Conservation (phyloP, 345 rosid genomes). For the Psidium guajava region DNA sequence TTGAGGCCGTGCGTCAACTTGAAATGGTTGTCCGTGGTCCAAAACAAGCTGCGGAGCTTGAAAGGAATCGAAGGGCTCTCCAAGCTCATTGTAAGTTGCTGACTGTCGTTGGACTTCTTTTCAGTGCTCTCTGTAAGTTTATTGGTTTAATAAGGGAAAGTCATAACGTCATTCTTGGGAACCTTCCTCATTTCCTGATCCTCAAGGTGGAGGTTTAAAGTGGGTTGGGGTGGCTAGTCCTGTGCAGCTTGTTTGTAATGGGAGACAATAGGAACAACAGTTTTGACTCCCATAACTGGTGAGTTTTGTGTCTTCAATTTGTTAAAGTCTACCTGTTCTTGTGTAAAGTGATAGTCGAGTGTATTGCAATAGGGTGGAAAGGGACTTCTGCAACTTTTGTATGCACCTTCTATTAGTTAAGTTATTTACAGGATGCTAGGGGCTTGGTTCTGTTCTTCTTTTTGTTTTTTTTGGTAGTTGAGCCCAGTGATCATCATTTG, state of each 20-base stretch:
- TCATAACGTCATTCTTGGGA: neutral
- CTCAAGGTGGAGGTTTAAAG: neutral
- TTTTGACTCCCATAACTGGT: slow-evolving; percentile 89
- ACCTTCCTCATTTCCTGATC: neutral
- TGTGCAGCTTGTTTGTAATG: slow-evolving; percentile 13
- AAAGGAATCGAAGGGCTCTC: slow-evolving; percentile 63
- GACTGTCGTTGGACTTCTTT: neutral
- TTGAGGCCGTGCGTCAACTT: slow-evolving; percentile 50
- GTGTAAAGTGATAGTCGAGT: neutral
- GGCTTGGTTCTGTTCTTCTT: neutral
- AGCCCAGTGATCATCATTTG: neutral
- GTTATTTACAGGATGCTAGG: neutral
- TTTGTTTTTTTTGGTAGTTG: neutral
- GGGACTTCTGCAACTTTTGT: neutral
- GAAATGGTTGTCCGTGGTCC: slow-evolving; percentile 86
- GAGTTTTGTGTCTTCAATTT: slow-evolving; percentile 3
- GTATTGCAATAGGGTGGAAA: neutral
- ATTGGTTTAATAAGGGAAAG: neutral
- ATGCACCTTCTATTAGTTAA: neutral
- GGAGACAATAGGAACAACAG: slow-evolving; percentile 96
- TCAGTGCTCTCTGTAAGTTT: neutral
- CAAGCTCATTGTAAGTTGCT: slow-evolving; percentile 53
- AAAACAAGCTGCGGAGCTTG: slow-evolving; percentile 71
- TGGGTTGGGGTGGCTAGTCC: neutral
- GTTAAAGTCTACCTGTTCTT: neutral